A percentile compares a stretch with the other conserved stretches of the same genome.
Evolutionary conservation across 2,329 filamentous ascomycete genomes (phyloP).

Genomic region (Chalara sp.): DNA sequence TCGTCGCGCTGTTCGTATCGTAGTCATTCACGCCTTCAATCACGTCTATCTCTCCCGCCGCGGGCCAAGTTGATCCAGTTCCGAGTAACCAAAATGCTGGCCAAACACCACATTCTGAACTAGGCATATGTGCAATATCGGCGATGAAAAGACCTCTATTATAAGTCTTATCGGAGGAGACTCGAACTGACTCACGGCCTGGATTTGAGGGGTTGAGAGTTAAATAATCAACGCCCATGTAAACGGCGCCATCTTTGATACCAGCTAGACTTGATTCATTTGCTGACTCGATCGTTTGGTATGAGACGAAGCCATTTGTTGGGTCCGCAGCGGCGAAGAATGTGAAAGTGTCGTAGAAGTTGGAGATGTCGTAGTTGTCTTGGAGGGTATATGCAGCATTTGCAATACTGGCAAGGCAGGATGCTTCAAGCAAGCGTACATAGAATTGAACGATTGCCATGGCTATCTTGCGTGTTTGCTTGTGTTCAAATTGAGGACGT

Average conservation of each 20-base stretch:
- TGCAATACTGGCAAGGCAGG: too few relatives aligned
- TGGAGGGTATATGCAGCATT: conserved; percentile 31
- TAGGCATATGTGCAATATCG: conserved; percentile 54
- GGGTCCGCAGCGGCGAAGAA: conserved; percentile 58
- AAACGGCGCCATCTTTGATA: conserved; percentile 42
- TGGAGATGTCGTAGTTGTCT: conserved; percentile 36
- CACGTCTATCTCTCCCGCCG: conserved; percentile 69
- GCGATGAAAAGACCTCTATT: conserved; percentile 50
- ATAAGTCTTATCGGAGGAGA: conserved; percentile 49
- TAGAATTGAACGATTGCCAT: too few relatives aligned
- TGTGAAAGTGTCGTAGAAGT: conserved; percentile 41
- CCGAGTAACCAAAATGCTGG: conserved; percentile 54
- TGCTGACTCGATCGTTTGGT: conserved; percentile 54
- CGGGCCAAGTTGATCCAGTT: conserved; percentile 53
- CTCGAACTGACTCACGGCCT: conserved; percentile 64
- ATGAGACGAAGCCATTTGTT: conserved; percentile 69
- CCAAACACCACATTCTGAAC: conserved; percentile 50
- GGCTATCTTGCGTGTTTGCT: too few relatives aligned
- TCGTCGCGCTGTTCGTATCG: conserved; percentile 52
- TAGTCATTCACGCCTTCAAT: conserved; percentile 69
- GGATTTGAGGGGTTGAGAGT: conserved; percentile 42
- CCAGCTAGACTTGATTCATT: conserved; percentile 42
- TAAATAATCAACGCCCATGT: conserved; percentile 62
- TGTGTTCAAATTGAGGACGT: too few relatives aligned
- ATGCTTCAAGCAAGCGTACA: too few relatives aligned